A percentile compares a stretch with the other conserved stretches of the same genome.
Evolutionary conservation across 2,329 filamentous ascomycete genomes (phyloP).

Genomic region (Beauveria caledonica): DNA sequence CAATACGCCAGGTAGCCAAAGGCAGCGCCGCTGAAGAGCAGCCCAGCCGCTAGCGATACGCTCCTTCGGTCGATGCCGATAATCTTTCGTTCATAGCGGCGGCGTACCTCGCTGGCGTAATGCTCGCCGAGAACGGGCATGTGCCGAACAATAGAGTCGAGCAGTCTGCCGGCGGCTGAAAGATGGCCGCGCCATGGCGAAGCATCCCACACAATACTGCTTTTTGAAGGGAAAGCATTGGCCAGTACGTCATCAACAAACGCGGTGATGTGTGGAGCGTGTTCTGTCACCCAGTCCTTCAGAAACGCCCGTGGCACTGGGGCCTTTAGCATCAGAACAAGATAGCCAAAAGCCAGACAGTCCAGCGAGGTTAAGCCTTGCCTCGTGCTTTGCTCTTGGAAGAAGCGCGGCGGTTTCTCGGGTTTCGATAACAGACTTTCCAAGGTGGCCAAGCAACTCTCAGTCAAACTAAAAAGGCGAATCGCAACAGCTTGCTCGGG

Average conservation of each 20-base stretch:
- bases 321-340: constrained; percentile 59
- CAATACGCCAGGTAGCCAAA: constrained; percentile 31
- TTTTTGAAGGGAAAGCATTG: constrained; percentile 15
- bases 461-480: constrained; percentile 63
- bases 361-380: constrained; percentile 44
- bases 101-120: constrained; percentile 30
- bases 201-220: constrained; percentile 21
- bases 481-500: constrained; percentile 68
- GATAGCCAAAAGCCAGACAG: constrained; percentile 72
- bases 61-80: constrained; percentile 26
- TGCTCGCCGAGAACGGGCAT: constrained; percentile 27
- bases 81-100: constrained; percentile 25
- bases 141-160: constrained; percentile 28
- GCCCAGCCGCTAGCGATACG: constrained; percentile 23
- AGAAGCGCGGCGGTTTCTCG: constrained; percentile 24
- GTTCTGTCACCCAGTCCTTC: constrained; percentile 31
- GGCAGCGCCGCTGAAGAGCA: constrained; percentile 30
- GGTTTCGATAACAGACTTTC: constrained; percentile 40
- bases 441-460: constrained; percentile 63
- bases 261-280: constrained; percentile 22
- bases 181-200: constrained; percentile 17
- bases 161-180: constrained; percentile 21
- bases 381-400: constrained; percentile 14
- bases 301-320: constrained; percentile 35
- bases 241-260: constrained; percentile 26